A percentile compares a stretch with the other conserved stretches of the same genome.
Conservation (phyloP, 306 rosid species). For the Neltuma alba region DNA sequence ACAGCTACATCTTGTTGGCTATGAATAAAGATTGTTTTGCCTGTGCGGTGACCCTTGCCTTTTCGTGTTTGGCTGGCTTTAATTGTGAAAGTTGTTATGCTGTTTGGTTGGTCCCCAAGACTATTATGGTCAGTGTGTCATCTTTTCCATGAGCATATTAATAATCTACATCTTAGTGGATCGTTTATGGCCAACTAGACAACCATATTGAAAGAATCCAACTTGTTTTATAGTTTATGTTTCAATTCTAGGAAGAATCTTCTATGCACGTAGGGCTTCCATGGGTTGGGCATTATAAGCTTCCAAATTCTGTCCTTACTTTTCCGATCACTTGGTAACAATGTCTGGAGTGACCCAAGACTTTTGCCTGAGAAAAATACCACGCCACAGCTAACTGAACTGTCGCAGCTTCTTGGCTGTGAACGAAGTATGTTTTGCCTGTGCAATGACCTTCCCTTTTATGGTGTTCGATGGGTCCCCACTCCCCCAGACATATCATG, state of each 20-base stretch:
- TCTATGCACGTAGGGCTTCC: background rate
- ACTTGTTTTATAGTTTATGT: constrained; percentile 32
- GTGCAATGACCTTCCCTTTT: background rate
- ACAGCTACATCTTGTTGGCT: background rate
- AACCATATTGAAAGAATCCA: constrained; percentile 47
- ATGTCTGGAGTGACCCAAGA: too few species aligned
- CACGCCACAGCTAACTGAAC: too few species aligned
- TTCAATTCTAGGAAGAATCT: background rate
- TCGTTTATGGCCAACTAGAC: constrained; percentile 41
- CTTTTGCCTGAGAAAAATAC: too few species aligned
- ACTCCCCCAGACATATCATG: constrained; percentile 54
- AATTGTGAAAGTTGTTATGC: constrained; percentile 12
- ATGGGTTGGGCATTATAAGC: background rate
- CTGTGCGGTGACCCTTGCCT: background rate
- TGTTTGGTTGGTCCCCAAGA: constrained; percentile 75
- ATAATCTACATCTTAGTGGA: constrained; percentile 54
- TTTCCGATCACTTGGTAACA: background rate
- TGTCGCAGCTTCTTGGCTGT: background rate
- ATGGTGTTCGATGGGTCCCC: constrained; percentile 71
- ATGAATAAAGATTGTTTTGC: background rate
- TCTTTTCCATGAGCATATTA: constrained; percentile 65
- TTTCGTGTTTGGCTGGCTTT: background rate
- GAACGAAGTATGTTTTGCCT: background rate
- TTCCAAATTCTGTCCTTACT: background rate
- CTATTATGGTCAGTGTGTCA: constrained; percentile 49